Base-by-base conservation (phyloP, 768 basidiomycete genomes). In the Pholiota conissans region DNA sequence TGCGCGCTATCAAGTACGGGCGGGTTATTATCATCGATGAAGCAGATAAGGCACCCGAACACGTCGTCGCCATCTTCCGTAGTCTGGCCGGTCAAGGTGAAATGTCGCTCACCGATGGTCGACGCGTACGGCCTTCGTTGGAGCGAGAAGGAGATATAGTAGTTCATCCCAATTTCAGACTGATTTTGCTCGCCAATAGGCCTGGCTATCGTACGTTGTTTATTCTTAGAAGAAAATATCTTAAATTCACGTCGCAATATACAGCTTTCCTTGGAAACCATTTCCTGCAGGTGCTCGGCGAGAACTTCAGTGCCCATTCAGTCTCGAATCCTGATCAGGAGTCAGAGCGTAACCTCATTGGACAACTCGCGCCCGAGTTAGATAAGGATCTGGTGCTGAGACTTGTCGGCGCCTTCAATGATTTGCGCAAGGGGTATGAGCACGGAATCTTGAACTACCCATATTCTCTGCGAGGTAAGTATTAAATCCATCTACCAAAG, bases 251-350 rank as follows among this genome's bases (percentile, higher is more conserved):
- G n/a, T n/a, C n/a, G n/a, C n/a, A n/a, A n/a, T n/a, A n/a, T n/a
- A n/a, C 52, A 88, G 86, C 86, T 1, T 89, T 89, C 79, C 74
- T 89, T 22, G 86, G 86, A 1, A 89, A 89, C 59, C 85, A 89
- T 65, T 89, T 89, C 73, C 70, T 87, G 20, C 86, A 89, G 62
- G 86, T 89, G 13, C 76, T 87, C 2, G 86, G 86, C 2, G 86
- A 89, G 67, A 84, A 83, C 63, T 87, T 89, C 67, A 84, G 84
- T 60, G 76, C 81, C 24, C 86, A 87, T 68, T 80, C 85, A 1
- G 80, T 89, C 24, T 79, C 82, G 18, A 89, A 89, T 63, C 86
- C 86, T 0, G 86, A 89, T 63, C 78, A 83, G 67, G 76, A 77
- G 16, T 87, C 86, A n/a, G 86, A 89, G 64, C 72, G 81, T 39